phyloP scores from a whole-genome alignment of 805 yeast species.

The Hanseniaspora valbyensis region DNA sequence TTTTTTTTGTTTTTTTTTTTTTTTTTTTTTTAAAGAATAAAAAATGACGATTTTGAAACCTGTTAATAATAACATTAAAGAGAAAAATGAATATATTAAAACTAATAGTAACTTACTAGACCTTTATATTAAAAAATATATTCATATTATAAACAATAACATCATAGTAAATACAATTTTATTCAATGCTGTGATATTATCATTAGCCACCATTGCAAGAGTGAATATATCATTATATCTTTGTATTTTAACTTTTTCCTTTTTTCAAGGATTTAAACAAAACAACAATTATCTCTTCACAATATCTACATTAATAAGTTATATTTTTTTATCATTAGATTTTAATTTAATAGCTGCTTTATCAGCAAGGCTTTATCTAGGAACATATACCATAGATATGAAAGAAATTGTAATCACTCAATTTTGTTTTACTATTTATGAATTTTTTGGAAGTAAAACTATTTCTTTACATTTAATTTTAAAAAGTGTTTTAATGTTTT shows the following conservation, averaged over 20 bases:
- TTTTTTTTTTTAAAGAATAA: neutral
- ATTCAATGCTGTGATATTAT: neutral
- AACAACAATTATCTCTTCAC: neutral
- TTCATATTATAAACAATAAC: neutral
- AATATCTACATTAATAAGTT: neutral
- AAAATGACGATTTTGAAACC: neutral
- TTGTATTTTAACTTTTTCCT: neutral
- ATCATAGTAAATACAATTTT: neutral
- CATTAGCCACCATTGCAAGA: neutral
- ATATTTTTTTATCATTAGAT: neutral
- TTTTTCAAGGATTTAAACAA: neutral
- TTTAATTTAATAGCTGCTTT: slow-evolving; percentile 1
- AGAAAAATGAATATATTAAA: neutral
- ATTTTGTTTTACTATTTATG: neutral
- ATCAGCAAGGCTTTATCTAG: neutral
- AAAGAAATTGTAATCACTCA: slow-evolving; percentile 2
- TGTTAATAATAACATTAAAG: neutral
- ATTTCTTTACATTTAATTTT: neutral
- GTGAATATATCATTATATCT: neutral
- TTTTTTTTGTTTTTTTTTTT: neutral
- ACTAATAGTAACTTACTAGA: neutral
- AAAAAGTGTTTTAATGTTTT: neutral
- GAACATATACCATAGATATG: neutral
- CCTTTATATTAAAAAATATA: neutral
- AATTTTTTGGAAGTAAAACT: neutral